phyloP scores from a whole-genome alignment of 768 basidiomycete genomes.

The Mycena olivaceomarginata region DNA sequence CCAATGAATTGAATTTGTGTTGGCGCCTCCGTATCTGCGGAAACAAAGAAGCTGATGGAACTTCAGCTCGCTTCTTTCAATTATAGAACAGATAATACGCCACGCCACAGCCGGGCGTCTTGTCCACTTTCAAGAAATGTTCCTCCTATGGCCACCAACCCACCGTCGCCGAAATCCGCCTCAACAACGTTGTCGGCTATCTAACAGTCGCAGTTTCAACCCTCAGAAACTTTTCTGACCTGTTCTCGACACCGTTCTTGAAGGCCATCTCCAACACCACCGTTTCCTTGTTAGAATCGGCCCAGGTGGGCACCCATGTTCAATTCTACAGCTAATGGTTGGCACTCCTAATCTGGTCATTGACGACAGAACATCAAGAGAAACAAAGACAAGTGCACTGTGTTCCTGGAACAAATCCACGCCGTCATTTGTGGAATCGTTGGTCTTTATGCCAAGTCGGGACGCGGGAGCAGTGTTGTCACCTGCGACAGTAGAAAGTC shows the following conservation, averaged over 20 bases:
- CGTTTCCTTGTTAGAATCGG: neutral
- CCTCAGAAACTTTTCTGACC: neutral
- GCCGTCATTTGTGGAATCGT: neutral
- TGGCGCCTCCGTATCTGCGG: too few relatives aligned
- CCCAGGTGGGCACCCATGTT: neutral
- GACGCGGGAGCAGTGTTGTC: neutral
- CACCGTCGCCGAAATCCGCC: neutral
- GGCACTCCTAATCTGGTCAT: too few relatives aligned
- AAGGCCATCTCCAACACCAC: neutral
- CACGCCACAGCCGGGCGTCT: neutral
- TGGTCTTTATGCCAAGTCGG: neutral
- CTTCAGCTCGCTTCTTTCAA: neutral
- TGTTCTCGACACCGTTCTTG: neutral
- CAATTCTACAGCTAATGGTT: too few relatives aligned
- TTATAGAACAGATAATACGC: neutral
- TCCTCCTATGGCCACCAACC: neutral
- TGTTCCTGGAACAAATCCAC: neutral
- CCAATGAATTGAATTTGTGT: too few relatives aligned
- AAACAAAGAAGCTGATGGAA: neutral
- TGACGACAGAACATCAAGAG: slow-evolving; percentile 5
- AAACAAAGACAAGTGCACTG: slow-evolving; percentile 10
- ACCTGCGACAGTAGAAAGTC: neutral
- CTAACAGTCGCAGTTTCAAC: neutral
- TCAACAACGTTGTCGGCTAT: neutral
- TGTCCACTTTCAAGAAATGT: neutral